Evolutionary conservation across 2,329 filamentous ascomycete genomes (phyloP), one percentile per base, ranked within the genome.

Genomic region (Magnaporthiopsis rhizophila): DNA sequence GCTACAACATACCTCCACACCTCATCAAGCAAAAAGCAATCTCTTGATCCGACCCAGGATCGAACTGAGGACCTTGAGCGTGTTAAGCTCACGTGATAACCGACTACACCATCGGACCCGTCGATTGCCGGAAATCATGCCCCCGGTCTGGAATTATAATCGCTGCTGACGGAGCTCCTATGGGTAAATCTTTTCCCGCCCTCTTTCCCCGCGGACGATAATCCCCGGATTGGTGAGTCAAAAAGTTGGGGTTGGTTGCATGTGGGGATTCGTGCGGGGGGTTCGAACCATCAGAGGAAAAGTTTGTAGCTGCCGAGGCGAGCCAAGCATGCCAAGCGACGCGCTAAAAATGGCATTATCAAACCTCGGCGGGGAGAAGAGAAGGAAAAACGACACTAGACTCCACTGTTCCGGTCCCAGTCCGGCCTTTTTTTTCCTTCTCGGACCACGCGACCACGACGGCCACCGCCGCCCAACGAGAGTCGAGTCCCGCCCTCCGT

Each of bases 31-130:
- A 32, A 32, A 32, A 58, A 58, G 28, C 21, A 58, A 58, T 28
- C 12, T 3, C 24, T 58, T 58, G 57, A 58, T 58, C 57, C 57
- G 57, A 58, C 57, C 57, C 57, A 58, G 57, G 57, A 58, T 58
- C 57, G 57, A 58, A 58, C 57, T 58, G 57, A 58, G 57, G 57
- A 58, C 57, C 57, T 58, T 58, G 57, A 58, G 57, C 28, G 57
- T 58, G 57, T 58, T 58, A 58, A 58, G 28, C 57, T 58, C 57
- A 58, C 28, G 57, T 58, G 57, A 58, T 58, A 58, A 58, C 57
- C 57, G 57, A 58, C 57, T 58, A 58, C 57, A 58, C 57, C 57
- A 58, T 58, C 57, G 57, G 57, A 58, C 57, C 57, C n/a, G 45
- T 53, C 45, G 21, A 53, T 53, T 53, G 45, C 9, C n/a, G 45